Percentiles rank a stretch among this genome's conserved stretches.
Conservation (phyloP, 805 yeast genomes). For the Kodamaea leandrae region DNA sequence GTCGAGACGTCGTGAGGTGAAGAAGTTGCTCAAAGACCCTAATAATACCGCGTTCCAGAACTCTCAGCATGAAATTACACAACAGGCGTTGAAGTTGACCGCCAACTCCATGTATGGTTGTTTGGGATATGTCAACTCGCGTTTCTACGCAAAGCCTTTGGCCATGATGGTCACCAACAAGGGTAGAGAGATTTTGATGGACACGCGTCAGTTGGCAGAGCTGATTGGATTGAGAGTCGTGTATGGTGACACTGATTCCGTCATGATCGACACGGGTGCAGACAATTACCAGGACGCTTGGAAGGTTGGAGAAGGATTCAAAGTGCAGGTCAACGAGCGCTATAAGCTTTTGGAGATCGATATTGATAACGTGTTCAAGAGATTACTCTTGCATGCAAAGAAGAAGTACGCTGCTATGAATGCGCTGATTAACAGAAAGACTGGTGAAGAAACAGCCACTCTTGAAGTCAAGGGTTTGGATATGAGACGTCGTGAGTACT, state of each 20-base stretch:
- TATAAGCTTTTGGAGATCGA: conserved; percentile 88
- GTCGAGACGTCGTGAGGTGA: conserved; percentile 88
- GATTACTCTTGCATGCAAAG: conserved; percentile 84
- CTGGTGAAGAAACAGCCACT: conserved; percentile 49
- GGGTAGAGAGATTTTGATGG: conserved; percentile 93
- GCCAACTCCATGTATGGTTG: conserved; percentile 99
- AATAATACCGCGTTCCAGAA: conserved; percentile 58
- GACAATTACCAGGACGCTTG: conserved; percentile 69
- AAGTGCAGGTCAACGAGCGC: conserved; percentile 80
- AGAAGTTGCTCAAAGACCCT: conserved; percentile 76
- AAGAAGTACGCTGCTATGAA: conserved; percentile 96
- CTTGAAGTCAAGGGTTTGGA: conserved; percentile 95
- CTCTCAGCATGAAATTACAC: conserved; percentile 91
- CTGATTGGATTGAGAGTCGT: conserved; percentile 78
- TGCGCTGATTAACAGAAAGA: conserved; percentile 47
- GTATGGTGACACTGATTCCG: conserved; percentile 98
- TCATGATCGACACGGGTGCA: conserved; percentile 92
- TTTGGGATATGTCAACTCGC: conserved; percentile 84
- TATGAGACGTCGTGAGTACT: conserved; percentile 94
- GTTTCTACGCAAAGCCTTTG: conserved; percentile 93
- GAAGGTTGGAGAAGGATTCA: conserved; percentile 81
- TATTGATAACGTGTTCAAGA: conserved; percentile 87
- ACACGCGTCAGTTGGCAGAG: conserved; percentile 91
- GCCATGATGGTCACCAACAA: conserved; percentile 94
- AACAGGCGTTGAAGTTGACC: conserved; percentile 91